phyloP scores from a whole-genome alignment of 306 rosid genomes.

The Medicago ruthenica region DNA sequence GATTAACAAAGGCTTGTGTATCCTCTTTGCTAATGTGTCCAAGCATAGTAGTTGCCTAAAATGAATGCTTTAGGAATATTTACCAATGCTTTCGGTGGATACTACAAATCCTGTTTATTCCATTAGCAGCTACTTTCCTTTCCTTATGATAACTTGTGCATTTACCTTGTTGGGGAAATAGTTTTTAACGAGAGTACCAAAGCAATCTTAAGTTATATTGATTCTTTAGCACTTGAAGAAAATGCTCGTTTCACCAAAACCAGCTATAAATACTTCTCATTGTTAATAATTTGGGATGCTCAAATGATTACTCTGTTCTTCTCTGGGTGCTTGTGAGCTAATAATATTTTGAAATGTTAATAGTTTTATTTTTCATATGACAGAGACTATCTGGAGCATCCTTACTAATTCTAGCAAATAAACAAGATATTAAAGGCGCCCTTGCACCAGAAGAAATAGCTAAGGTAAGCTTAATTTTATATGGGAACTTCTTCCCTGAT shows the following conservation, averaged over 20 bases:
- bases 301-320: neutral
- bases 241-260: neutral
- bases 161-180: neutral
- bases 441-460: constrained; percentile 80
- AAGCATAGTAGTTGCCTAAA: neutral
- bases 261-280: neutral
- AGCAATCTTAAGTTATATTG: neutral
- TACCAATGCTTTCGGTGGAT: constrained; percentile 17
- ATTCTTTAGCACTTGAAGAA: neutral
- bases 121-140: neutral
- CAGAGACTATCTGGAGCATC: constrained; percentile 92
- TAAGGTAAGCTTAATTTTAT: constrained; percentile 52
- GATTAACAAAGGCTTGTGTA: constrained; percentile 6
- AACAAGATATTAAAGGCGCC: constrained; percentile 91
- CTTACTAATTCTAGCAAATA: constrained; percentile 86
- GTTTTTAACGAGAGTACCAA: neutral
- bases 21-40: constrained; percentile 15
- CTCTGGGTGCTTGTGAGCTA: neutral
- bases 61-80: constrained; percentile 18
- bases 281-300: constrained; percentile 4
- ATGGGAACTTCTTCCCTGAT: neutral
- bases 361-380: constrained; percentile 8
- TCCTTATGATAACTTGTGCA: constrained; percentile 22
- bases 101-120: constrained; percentile 1
- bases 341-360: neutral